These are phyloP conservation scores for Russula griseocarnosa DNA, from an alignment of 768 basidiomycete species.

Conservation along the genomic window DNA sequence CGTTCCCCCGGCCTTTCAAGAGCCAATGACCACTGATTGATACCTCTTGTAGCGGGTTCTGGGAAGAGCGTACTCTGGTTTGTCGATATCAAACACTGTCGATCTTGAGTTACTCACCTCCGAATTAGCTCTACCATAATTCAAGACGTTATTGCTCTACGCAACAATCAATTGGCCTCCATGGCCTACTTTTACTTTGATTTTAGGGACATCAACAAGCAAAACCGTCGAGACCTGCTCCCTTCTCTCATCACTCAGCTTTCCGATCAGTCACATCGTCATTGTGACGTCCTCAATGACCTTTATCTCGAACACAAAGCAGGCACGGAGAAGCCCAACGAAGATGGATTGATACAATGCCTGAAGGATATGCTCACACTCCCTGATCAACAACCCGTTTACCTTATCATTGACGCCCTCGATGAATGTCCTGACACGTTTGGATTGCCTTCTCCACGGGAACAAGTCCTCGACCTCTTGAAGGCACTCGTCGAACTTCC, in stretches of 20 bases:
- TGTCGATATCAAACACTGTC: not conserved
- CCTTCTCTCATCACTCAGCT: not conserved
- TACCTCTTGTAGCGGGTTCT: not conserved
- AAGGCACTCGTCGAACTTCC: not conserved
- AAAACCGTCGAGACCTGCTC: not conserved
- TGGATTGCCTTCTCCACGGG: slow-evolving; percentile 4
- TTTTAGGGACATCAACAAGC: not conserved
- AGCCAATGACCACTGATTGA: not conserved
- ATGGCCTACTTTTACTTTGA: not conserved
- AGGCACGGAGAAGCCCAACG: not conserved
- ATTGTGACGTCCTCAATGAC: not conserved
- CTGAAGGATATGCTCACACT: not conserved
- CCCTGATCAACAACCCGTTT: not conserved
- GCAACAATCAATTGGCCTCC: not conserved
- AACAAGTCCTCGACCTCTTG: not conserved
- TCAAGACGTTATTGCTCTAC: not conserved
- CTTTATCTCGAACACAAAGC: not conserved
- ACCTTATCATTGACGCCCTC: not conserved
- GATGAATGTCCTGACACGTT: not conserved
- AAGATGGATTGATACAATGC: not conserved
- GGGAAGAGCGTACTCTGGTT: slow-evolving; percentile 5
- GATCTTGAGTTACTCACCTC: not conserved
- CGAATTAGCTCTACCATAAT: not conserved
- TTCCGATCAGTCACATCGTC: not conserved
- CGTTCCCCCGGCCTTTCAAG: not conserved